Percentiles rank a stretch among this genome's conserved stretches.
These are phyloP conservation scores for Phalaenopsis aphrodite DNA, from an alignment of 106 monocot genomes.

Conservation along the genomic window DNA sequence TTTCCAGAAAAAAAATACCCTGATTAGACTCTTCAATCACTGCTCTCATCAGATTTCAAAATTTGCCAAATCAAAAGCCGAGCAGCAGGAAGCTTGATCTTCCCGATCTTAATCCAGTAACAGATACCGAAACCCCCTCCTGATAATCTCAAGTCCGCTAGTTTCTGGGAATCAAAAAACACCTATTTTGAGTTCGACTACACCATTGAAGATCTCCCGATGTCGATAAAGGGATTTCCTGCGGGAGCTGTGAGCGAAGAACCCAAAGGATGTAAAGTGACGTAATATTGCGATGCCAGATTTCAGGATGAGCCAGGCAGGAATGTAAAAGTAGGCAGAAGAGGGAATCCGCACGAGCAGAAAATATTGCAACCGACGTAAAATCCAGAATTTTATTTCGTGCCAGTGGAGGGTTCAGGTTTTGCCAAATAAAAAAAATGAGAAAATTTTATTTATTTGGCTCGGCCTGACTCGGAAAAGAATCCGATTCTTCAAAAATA, in stretches of 20 bases:
- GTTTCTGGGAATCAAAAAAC: not conserved
- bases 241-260: not conserved
- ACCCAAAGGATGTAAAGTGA: not conserved
- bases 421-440: too few species aligned
- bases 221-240: not conserved
- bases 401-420: too few species aligned
- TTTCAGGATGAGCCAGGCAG: too few species aligned
- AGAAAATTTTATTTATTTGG: too few species aligned
- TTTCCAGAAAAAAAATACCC: not conserved
- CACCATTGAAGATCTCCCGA: not conserved
- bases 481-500: too few species aligned
- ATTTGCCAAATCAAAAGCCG: not conserved
- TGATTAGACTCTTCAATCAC: not conserved
- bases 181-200: not conserved
- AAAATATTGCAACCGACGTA: too few species aligned
- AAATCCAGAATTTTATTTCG: too few species aligned
- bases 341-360: too few species aligned
- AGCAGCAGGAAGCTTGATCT: not conserved
- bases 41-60: not conserved
- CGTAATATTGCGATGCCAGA: too few species aligned
- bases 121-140: not conserved
- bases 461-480: too few species aligned
- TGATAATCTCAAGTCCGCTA: not conserved
- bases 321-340: too few species aligned
- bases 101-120: not conserved